Percentiles rank a stretch among this genome's conserved stretches.
Conservation (phyloP, 352 stramenopile genomes). For the Globisporangium megalacanthum region DNA sequence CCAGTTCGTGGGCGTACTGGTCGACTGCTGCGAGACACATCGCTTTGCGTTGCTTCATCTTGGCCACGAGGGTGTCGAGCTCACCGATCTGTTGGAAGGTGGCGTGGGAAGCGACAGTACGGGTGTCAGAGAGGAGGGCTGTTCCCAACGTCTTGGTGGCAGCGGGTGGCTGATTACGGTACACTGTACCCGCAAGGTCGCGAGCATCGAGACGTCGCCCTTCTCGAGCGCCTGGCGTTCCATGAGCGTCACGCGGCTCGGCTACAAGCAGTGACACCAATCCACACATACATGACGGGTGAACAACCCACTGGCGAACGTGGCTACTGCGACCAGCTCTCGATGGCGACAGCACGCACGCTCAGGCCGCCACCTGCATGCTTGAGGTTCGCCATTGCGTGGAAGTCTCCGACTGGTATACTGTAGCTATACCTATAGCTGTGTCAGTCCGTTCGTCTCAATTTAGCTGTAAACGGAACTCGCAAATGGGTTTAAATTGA, state of each 20-base stretch:
- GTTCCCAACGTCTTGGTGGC: too few species aligned
- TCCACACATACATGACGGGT: background rate
- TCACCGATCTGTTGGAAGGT: conserved; percentile 41
- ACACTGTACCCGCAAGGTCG: conserved; percentile 41
- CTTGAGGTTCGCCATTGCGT: background rate
- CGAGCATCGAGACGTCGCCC: conserved; percentile 67
- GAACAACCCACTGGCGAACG: too few species aligned
- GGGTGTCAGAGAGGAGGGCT: too few species aligned
- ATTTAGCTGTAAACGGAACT: too few species aligned
- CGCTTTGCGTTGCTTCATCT: conserved; percentile 59
- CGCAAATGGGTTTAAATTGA: too few species aligned
- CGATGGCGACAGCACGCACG: background rate
- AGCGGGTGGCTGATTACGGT: too few species aligned
- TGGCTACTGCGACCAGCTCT: too few species aligned
- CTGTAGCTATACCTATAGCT: too few species aligned
- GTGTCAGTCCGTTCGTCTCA: too few species aligned
- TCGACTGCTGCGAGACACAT: conserved; percentile 42
- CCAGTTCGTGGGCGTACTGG: conserved; percentile 54
- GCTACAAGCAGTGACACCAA: conserved; percentile 13
- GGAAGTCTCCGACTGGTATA: too few species aligned
- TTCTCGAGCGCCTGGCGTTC: conserved; percentile 65
- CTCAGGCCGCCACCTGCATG: background rate
- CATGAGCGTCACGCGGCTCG: conserved; percentile 56
- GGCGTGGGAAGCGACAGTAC: too few species aligned
- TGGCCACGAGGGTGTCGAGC: conserved; percentile 66